phyloP scores from a whole-genome alignment of 768 basidiomycete species.

The Xerocomellus amylosporus region DNA sequence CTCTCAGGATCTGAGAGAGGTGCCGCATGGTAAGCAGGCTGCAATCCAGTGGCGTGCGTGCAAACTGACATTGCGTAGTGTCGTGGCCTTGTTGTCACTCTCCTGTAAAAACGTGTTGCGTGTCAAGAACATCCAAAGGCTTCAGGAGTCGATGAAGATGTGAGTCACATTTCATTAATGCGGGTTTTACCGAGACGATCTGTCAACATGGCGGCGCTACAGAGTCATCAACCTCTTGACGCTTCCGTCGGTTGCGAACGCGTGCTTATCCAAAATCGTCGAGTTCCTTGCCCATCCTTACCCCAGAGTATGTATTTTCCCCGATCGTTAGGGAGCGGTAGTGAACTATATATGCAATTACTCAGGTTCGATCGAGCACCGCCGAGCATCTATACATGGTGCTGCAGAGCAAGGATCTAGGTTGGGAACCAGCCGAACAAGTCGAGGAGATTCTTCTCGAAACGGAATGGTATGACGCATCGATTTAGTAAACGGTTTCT shows the following conservation, averaged over 20 bases:
- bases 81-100: conserved; percentile 53
- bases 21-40: conserved; percentile 46
- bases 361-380: conserved; percentile 72
- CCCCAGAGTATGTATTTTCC: conserved; percentile 59
- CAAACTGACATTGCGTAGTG: conserved; percentile 36
- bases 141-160: conserved; percentile 84
- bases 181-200: conserved; percentile 10
- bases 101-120: conserved; percentile 60
- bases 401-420: conserved; percentile 68
- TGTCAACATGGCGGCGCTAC: conserved; percentile 11
- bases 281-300: conserved; percentile 76
- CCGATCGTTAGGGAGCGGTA: conserved; percentile 7
- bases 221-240: conserved; percentile 69
- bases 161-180: conserved; percentile 38
- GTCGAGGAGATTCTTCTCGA: conserved; percentile 71
- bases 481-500: conserved; percentile 2
- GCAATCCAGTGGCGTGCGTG: conserved; percentile 10
- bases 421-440: conserved; percentile 54
- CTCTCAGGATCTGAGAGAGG: conserved; percentile 49
- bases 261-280: conserved; percentile 44
- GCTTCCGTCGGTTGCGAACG: conserved; percentile 42
- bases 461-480: conserved; percentile 68
- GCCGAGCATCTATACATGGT: conserved; percentile 82
- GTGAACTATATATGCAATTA: conserved; percentile 6
- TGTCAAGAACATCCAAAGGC: conserved; percentile 80